phyloP scores from a whole-genome alignment of 257 asterid species.

The Forsythia suspensa region DNA sequence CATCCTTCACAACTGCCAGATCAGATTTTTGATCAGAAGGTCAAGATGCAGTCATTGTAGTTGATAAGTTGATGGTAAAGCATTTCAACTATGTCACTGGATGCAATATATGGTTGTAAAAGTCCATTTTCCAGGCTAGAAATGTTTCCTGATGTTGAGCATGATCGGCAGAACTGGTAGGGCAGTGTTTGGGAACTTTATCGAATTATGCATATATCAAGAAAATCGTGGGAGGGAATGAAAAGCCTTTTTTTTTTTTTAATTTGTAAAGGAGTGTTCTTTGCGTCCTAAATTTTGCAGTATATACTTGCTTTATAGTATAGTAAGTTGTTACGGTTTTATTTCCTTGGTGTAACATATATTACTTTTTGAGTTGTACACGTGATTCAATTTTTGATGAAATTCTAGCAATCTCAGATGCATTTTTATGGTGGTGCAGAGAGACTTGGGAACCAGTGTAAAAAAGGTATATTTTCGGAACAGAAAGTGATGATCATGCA shows the following conservation, averaged over 20 bases:
- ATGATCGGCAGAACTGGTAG: background rate
- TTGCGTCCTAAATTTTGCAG: background rate
- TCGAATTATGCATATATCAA: background rate
- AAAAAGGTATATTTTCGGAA: background rate
- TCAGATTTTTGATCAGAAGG: conserved; percentile 54
- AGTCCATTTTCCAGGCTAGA: background rate
- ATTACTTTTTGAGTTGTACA: background rate
- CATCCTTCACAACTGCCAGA: conserved; percentile 80
- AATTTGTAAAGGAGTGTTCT: background rate
- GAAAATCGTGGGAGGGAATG: background rate
- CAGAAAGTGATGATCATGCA: background rate
- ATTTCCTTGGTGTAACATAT: background rate
- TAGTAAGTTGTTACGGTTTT: background rate
- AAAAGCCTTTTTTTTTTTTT: background rate
- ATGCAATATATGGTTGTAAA: background rate
- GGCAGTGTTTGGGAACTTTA: background rate
- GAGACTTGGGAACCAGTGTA: background rate
- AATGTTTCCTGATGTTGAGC: background rate
- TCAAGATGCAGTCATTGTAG: background rate
- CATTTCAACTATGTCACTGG: background rate
- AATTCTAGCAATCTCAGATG: background rate
- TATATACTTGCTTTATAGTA: background rate
- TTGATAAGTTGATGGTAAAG: background rate
- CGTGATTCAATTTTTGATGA: background rate
- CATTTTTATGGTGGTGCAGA: background rate